Base-by-base conservation (phyloP, 768 basidiomycete genomes). In the Leccinum truebloodii region DNA sequence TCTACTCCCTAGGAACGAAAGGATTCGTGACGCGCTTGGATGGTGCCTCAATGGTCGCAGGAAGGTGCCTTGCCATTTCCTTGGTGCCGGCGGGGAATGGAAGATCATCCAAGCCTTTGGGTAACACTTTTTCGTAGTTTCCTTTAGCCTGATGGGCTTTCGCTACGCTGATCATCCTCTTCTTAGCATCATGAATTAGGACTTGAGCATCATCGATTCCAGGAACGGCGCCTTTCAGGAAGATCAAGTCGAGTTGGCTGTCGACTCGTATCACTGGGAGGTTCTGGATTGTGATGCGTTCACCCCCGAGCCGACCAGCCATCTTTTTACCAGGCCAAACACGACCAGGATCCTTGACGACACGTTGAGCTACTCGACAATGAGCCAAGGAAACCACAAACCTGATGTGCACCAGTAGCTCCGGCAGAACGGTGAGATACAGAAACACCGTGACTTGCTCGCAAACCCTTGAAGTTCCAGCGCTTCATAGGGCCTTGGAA, bases 241-340 rank as follows among this genome's bases (percentile, higher is more conserved):
- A 98, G 59, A 99, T 80, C 56, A 98, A 84, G 75, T 98, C 89
- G 52, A 97, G 85, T 14, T 79, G 77, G 22, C 85, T 85, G 78
- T 99, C 97, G 60, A 99, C 83, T 22, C 94, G 90, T 58, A 95
- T 83, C 48, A 98, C 93, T 1, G 88, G 75, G 26, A 98, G 86
- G 71, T 98, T 98, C 69, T 96, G 94, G 14, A 83, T 81, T 8
- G 96, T 98, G 9, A 84, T 83, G 44, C 88, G 87, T 63, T 85
- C 81, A 58, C 87, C 89, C 54, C 97, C 97, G 81, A 98, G 87
- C 24, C 88, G 88, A 35, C 97, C 97, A 10, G 96, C 87, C 96
- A 97, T 98, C 80, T 98, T 98, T 79, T 95, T 97, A 39, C 97
- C 97, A 4, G 97, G 97, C 78, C 92, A 94, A 6, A 98, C 82